Evolutionary conservation across 306 rosid genomes (phyloP).

Genomic region (Malus asiatica): DNA sequence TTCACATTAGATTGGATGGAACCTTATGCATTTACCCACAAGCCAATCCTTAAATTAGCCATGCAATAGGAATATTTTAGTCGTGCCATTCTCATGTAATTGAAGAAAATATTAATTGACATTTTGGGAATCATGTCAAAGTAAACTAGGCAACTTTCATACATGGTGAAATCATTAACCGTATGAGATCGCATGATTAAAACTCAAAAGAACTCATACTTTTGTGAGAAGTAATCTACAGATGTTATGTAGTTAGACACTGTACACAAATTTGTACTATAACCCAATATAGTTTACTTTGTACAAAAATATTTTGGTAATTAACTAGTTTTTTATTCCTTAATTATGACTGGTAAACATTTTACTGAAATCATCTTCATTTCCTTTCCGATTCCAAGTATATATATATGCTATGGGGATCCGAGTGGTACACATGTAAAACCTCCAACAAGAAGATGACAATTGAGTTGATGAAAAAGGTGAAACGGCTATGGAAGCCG

Average conservation of each 20-base stretch:
- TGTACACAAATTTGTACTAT: too few relatives aligned
- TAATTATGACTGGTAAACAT: too few relatives aligned
- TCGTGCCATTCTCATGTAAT: neutral
- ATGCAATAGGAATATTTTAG: too few relatives aligned
- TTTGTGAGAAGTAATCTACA: neutral
- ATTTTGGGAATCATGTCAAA: neutral
- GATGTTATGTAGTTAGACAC: too few relatives aligned
- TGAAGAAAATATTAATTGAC: neutral
- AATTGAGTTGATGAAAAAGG: neutral
- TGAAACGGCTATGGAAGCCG: slow-evolving; percentile 6
- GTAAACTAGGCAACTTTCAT: neutral
- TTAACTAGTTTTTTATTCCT: too few relatives aligned
- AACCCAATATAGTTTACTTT: too few relatives aligned
- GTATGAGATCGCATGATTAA: too few relatives aligned
- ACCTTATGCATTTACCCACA: too few relatives aligned
- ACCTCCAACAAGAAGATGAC: neutral
- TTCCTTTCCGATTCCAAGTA: neutral
- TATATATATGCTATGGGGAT: neutral
- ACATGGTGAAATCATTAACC: neutral
- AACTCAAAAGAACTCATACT: neutral
- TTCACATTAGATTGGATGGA: too few relatives aligned
- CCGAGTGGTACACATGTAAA: neutral
- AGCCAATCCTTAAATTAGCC: too few relatives aligned
- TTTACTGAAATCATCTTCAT: neutral
- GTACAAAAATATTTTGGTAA: too few relatives aligned